These are phyloP conservation scores for Cornus kousa DNA, from an alignment of 148 eudicot species.

Conservation along the genomic window DNA sequence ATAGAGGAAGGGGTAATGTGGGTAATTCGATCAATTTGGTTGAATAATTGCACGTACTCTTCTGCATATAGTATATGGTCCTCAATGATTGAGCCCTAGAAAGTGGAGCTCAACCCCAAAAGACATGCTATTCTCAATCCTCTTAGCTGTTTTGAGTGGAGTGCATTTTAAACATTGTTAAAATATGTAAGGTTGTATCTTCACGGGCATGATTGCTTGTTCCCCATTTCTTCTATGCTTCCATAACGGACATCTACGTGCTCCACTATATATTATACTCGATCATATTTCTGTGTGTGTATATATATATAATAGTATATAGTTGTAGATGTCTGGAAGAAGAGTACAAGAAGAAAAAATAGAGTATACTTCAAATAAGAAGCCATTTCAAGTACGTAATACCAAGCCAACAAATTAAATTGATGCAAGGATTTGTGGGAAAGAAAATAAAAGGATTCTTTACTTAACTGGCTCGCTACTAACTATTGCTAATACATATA, in stretches of 20 bases:
- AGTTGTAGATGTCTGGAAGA: background rate
- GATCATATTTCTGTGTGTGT: background rate
- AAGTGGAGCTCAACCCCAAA: conserved; percentile 22
- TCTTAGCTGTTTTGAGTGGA: conserved; percentile 3
- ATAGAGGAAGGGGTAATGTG: no score
- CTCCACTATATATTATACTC: background rate
- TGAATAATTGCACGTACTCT: no score
- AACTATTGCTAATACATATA: background rate
- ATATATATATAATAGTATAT: background rate
- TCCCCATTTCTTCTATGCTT: conserved; percentile 12
- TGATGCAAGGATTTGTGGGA: conserved; percentile 3
- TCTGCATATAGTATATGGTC: background rate
- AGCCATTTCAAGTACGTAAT: background rate
- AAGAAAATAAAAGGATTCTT: conserved; percentile 13
- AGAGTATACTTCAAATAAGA: background rate
- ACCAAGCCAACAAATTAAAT: background rate
- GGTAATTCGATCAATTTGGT: no score
- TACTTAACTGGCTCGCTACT: conserved; percentile 8
- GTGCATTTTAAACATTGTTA: conserved; percentile 12
- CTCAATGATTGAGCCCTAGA: conserved; percentile 21
- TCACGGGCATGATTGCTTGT: conserved; percentile 13
- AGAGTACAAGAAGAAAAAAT: background rate
- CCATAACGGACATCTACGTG: conserved; percentile 8
- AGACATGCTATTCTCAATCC: conserved; percentile 10
- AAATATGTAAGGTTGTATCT: background rate